A percentile compares a stretch with the other conserved stretches of the same genome.
Conservation (phyloP, 495 filamentous ascomycete genomes). For the Neurospora sublineolata region DNA sequence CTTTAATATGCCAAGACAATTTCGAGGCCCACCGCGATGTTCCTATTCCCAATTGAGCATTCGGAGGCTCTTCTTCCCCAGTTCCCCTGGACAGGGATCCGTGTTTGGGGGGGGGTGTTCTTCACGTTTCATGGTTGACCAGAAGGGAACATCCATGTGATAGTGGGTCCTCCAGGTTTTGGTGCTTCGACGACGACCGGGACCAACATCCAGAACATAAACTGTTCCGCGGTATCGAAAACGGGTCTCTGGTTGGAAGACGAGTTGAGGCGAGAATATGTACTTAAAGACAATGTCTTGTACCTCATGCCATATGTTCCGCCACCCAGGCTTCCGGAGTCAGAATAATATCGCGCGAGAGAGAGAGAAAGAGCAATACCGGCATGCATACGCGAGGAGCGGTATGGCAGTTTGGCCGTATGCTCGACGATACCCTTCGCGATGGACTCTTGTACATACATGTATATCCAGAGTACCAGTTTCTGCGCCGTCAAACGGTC, state of each 20-base stretch:
- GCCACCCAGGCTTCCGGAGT: background rate
- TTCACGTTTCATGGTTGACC: background rate
- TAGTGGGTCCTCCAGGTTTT: background rate
- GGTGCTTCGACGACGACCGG: background rate
- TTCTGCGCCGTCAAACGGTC: background rate
- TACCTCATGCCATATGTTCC: background rate
- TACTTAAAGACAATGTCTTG: background rate
- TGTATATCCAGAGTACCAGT: background rate
- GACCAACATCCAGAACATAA: background rate
- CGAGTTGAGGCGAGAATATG: background rate
- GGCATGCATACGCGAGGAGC: background rate
- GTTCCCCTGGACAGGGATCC: background rate
- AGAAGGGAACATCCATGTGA: too few relatives aligned
- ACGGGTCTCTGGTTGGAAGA: background rate
- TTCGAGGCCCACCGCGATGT: background rate
- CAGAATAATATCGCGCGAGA: background rate
- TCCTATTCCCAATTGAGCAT: background rate
- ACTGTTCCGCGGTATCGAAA: background rate
- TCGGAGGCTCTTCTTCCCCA: background rate
- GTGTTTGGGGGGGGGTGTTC: background rate
- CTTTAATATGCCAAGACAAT: background rate
- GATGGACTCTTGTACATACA: background rate
- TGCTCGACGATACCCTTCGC: background rate
- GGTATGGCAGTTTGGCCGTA: background rate
- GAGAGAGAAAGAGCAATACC: background rate